phyloP scores from a whole-genome alignment of 768 basidiomycete genomes.

The Amanita pseudoporphyria region DNA sequence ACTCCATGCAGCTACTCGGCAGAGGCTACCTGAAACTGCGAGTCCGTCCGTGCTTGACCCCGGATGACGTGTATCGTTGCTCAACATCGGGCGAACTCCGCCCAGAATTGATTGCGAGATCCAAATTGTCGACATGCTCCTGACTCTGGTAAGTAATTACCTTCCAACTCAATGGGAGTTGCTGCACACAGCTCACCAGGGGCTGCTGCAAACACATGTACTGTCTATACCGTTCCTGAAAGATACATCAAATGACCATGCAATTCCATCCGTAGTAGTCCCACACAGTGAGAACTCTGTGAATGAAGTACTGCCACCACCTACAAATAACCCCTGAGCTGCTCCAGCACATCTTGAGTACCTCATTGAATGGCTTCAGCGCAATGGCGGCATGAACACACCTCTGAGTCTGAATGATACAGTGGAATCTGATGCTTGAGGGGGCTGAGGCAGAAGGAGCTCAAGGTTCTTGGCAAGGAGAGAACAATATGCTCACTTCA shows the following conservation, averaged over 20 bases:
- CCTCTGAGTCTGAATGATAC: not conserved
- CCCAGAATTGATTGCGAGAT: not conserved
- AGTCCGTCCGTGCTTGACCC: conserved; percentile 3
- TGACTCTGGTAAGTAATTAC: not conserved
- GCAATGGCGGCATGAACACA: not conserved
- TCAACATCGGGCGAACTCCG: not conserved
- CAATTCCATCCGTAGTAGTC: not conserved
- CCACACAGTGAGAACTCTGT: not conserved
- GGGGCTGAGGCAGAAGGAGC: not conserved
- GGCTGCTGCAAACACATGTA: not conserved
- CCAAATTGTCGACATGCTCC: not conserved
- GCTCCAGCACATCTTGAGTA: not conserved
- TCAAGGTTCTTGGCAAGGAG: not conserved
- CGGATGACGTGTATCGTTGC: conserved; percentile 1
- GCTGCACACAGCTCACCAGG: not conserved
- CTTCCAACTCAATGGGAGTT: not conserved
- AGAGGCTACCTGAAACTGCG: conserved; percentile 4
- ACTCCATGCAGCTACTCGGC: not conserved
- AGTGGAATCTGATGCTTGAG: not conserved
- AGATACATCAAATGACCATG: not conserved
- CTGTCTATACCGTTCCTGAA: no score
- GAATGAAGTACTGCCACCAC: not conserved
- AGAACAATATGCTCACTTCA: not conserved
- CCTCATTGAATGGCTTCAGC: not conserved
- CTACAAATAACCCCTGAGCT: not conserved